These are phyloP conservation scores for Protomyces gravidus DNA, from an alignment of 1,139 yeast genomes.

Conservation along the genomic window DNA sequence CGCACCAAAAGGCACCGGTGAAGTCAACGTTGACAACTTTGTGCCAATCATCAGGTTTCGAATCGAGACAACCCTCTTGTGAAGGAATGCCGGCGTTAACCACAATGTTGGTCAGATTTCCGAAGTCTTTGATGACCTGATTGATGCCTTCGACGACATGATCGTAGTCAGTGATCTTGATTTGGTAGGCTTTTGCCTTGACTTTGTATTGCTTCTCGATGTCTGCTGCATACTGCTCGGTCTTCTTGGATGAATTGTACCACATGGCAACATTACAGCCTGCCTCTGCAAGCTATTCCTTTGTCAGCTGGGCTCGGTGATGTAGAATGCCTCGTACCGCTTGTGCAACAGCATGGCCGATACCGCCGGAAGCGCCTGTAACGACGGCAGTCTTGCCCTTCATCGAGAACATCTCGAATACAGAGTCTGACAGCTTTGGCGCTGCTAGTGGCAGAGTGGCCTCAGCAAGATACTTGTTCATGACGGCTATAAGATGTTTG, in stretches of 20 bases:
- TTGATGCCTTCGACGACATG: slow-evolving; percentile 50
- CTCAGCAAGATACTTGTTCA: background rate
- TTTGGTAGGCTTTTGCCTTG: slow-evolving; percentile 64
- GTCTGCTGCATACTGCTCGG: slow-evolving; percentile 56
- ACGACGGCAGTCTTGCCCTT: slow-evolving; percentile 85
- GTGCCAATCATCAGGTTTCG: slow-evolving; percentile 59
- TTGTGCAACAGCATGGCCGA: slow-evolving; percentile 8
- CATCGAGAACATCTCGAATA: slow-evolving; percentile 43
- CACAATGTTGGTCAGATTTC: slow-evolving; percentile 73
- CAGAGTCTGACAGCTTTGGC: slow-evolving; percentile 5
- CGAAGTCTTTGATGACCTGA: slow-evolving; percentile 65
- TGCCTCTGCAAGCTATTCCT: slow-evolving; percentile 60
- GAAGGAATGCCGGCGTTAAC: slow-evolving; percentile 88
- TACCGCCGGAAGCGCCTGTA: slow-evolving; percentile 79
- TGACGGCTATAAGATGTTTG: background rate
- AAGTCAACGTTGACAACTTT: slow-evolving; percentile 66
- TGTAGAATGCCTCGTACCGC: background rate
- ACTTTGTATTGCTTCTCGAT: slow-evolving; percentile 62
- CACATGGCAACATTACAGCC: slow-evolving; percentile 83
- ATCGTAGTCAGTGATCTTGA: slow-evolving; percentile 58
- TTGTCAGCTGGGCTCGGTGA: background rate
- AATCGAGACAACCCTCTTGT: slow-evolving; percentile 63
- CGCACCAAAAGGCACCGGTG: slow-evolving; percentile 72
- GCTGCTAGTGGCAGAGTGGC: background rate
- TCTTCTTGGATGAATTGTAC: slow-evolving; percentile 54